Evolutionary conservation across 805 yeast species (phyloP).

Genomic region (Barnettozyma botsteinii): DNA sequence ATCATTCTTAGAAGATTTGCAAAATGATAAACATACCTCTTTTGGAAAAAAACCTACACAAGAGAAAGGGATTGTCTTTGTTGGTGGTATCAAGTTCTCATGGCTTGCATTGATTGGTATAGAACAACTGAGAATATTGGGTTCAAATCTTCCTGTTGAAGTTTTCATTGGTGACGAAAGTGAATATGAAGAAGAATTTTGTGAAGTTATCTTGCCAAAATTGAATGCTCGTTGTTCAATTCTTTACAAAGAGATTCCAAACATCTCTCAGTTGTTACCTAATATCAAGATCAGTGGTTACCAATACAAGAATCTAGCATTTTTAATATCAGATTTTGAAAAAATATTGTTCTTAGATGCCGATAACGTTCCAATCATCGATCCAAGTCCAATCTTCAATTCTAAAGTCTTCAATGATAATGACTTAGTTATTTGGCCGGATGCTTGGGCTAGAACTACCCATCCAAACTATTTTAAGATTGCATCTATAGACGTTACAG

Average conservation of each 20-base stretch:
- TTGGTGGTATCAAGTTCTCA: conserved; percentile 72
- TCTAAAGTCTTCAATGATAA: conserved; percentile 37
- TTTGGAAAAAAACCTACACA: conserved; percentile 18
- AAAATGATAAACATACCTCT: conserved; percentile 23
- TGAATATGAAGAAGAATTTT: conserved; percentile 65
- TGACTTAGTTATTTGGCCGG: conserved; percentile 60
- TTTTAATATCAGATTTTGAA: conserved; percentile 64
- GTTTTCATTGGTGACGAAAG: conserved; percentile 56
- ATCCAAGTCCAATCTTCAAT: conserved; percentile 47
- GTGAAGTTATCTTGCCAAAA: conserved; percentile 53
- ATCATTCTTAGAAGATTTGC: conserved; percentile 28
- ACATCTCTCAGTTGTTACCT: conserved; percentile 37
- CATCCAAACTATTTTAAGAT: conserved; percentile 54
- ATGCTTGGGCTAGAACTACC: conserved; percentile 65
- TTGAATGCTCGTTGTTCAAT: conserved; percentile 60
- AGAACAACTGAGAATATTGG: conserved; percentile 53
- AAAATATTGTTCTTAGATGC: conserved; percentile 66
- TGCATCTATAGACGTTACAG: conserved; percentile 34
- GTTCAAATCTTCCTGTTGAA: conserved; percentile 64
- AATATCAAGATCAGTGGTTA: conserved; percentile 48
- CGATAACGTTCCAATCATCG: conserved; percentile 61
- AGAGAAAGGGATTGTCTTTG: conserved; percentile 56
- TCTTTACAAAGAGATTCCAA: conserved; percentile 50
- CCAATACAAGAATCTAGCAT: conserved; percentile 61
- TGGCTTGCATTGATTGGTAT: conserved; percentile 63